These are phyloP conservation scores for Pichia sp. DNA, from an alignment of 1,139 yeast species.

Conservation along the genomic window DNA sequence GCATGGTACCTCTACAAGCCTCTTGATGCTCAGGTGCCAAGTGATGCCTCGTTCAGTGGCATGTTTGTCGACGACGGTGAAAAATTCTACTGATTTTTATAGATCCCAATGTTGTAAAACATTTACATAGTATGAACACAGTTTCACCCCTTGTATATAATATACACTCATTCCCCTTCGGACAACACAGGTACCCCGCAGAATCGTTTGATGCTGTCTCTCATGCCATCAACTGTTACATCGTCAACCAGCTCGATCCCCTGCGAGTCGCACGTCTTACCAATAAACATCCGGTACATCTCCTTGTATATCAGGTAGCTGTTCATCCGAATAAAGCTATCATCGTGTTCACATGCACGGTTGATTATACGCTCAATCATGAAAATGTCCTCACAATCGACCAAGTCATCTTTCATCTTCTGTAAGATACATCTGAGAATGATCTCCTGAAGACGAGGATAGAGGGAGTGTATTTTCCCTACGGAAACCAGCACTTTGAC, in stretches of 20 bases:
- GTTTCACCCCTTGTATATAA: slow-evolving; percentile 1
- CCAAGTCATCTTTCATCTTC: slow-evolving; percentile 11
- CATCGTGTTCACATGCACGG: slow-evolving; percentile 17
- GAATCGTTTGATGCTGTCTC: slow-evolving; percentile 11
- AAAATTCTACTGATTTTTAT: slow-evolving; percentile 33
- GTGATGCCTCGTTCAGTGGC: slow-evolving; percentile 48
- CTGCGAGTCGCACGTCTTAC: slow-evolving; percentile 17
- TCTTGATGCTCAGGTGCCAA: slow-evolving; percentile 54
- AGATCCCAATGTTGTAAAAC: neutral
- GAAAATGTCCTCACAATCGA: slow-evolving; percentile 25
- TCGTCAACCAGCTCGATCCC: slow-evolving; percentile 27
- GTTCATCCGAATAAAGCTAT: slow-evolving; percentile 23
- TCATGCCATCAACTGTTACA: slow-evolving; percentile 24
- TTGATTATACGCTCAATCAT: slow-evolving; percentile 23
- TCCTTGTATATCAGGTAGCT: slow-evolving; percentile 23
- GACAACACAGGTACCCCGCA: neutral
- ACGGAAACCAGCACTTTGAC: neutral
- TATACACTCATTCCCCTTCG: neutral
- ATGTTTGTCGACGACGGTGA: slow-evolving; percentile 53
- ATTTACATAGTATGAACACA: neutral
- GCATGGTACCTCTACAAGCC: slow-evolving; percentile 92
- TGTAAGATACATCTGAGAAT: slow-evolving; percentile 19
- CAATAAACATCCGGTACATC: slow-evolving; percentile 18
- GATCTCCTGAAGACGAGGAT: slow-evolving; percentile 16
- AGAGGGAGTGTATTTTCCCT: neutral